Percentiles rank a stretch among this genome's conserved stretches.
Evolutionary conservation across 2,329 filamentous ascomycete species (phyloP).

Genomic region (Fusarium circinatum): DNA sequence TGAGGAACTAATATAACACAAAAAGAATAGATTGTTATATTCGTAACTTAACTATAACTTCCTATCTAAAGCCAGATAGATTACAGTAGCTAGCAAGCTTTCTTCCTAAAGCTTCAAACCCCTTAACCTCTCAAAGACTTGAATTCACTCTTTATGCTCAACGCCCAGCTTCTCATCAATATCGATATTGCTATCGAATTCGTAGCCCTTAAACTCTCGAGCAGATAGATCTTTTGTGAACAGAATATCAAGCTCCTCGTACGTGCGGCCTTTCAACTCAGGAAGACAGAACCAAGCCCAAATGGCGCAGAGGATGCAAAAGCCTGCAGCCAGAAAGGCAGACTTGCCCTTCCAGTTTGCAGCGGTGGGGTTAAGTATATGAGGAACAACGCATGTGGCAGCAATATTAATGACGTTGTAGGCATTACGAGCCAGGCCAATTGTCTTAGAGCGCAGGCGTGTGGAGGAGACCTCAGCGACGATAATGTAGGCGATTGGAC

Average conservation of each 20-base stretch:
- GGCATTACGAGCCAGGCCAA: conserved; percentile 10
- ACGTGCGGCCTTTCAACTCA: conserved; percentile 3
- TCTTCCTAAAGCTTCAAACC: background rate
- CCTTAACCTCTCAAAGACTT: background rate
- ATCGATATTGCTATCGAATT: background rate
- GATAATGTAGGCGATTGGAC: conserved; percentile 2
- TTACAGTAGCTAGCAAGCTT: background rate
- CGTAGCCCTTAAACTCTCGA: background rate
- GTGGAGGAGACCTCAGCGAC: conserved; percentile 4
- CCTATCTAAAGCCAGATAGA: too few species aligned
- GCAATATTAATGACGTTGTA: conserved; percentile 15
- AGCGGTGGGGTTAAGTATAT: conserved; percentile 10
- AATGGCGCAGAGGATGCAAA: background rate
- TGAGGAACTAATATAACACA: too few species aligned
- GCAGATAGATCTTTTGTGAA: background rate
- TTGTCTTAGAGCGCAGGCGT: conserved; percentile 7
- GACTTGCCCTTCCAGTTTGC: conserved; percentile 10
- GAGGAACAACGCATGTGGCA: conserved; percentile 4
- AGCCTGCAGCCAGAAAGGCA: conserved; percentile 2
- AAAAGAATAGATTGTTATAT: background rate
- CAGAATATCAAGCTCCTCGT: background rate
- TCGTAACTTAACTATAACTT: too few species aligned
- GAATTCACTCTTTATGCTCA: background rate
- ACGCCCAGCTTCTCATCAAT: background rate
- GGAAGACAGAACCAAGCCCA: conserved; percentile 19